These are phyloP conservation scores for Tricholomella constricta DNA, from an alignment of 768 basidiomycete species.

Conservation along the genomic window DNA sequence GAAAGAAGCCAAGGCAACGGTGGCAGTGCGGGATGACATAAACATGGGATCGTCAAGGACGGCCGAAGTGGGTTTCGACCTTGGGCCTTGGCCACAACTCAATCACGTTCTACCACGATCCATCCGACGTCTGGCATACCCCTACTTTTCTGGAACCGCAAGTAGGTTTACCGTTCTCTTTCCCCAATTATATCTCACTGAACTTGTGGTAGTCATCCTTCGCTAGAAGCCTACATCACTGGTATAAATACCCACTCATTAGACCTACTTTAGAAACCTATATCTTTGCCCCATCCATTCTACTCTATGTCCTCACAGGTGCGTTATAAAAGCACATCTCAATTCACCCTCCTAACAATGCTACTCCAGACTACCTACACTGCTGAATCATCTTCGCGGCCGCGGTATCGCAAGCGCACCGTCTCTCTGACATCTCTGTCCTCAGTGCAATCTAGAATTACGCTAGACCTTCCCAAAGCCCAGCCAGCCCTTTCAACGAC, in stretches of 20 bases:
- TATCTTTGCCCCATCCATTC: neutral
- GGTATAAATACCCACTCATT: slow-evolving; percentile 10
- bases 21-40: too few species aligned
- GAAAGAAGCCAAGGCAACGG: too few species aligned
- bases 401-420: slow-evolving; percentile 17
- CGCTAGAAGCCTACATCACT: slow-evolving; percentile 5
- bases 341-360: neutral
- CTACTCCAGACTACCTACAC: neutral
- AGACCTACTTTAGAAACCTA: neutral
- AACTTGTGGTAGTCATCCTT: neutral
- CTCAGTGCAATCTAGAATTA: slow-evolving; percentile 19
- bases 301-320: slow-evolving; percentile 9
- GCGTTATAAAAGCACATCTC: neutral
- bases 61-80: too few species aligned
- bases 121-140: too few species aligned
- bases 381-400: slow-evolving; percentile 1
- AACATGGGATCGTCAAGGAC: too few species aligned
- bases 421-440: slow-evolving; percentile 17
- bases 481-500: slow-evolving; percentile 9
- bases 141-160: neutral
- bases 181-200: slow-evolving; percentile 1
- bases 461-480: slow-evolving; percentile 12
- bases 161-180: slow-evolving; percentile 8
- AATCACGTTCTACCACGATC: neutral
- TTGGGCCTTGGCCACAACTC: too few species aligned